These are phyloP conservation scores for Avena sativa DNA, from an alignment of 176 grass and related monocot genomes.

Conservation along the genomic window DNA sequence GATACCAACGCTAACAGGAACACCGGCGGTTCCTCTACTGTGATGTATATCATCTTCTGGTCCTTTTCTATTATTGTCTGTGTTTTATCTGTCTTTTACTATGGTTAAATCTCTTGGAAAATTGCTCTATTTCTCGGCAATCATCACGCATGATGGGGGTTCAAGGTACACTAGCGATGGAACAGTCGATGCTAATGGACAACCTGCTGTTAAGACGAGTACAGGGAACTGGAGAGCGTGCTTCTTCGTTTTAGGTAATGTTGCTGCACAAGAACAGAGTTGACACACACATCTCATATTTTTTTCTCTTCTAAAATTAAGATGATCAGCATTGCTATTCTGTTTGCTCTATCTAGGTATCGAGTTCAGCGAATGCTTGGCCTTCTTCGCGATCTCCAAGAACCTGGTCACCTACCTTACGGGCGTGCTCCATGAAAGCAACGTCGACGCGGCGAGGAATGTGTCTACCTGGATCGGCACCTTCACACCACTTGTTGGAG, in stretches of 20 bases:
- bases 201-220: background rate
- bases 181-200: slow-evolving; percentile 34
- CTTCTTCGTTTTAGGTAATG: slow-evolving; percentile 47
- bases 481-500: slow-evolving; percentile 63
- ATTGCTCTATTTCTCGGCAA: no score
- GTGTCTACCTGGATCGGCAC: slow-evolving; percentile 66
- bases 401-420: slow-evolving; percentile 76
- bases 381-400: slow-evolving; percentile 58
- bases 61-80: no score
- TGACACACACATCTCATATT: background rate
- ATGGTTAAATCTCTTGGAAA: no score
- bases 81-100: no score
- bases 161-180: background rate
- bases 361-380: slow-evolving; percentile 63
- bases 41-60: no score
- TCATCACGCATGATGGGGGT: slow-evolving; percentile 22
- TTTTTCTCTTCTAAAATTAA: background rate
- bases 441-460: slow-evolving; percentile 58
- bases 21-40: no score
- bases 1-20: no score
- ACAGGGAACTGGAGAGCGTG: slow-evolving; percentile 53
- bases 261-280: background rate
- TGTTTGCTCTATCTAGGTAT: slow-evolving; percentile 33
- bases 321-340: background rate
- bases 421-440: slow-evolving; percentile 60